These are phyloP conservation scores for Boletus reticulatus DNA, from an alignment of 768 basidiomycete genomes.

Conservation along the genomic window DNA sequence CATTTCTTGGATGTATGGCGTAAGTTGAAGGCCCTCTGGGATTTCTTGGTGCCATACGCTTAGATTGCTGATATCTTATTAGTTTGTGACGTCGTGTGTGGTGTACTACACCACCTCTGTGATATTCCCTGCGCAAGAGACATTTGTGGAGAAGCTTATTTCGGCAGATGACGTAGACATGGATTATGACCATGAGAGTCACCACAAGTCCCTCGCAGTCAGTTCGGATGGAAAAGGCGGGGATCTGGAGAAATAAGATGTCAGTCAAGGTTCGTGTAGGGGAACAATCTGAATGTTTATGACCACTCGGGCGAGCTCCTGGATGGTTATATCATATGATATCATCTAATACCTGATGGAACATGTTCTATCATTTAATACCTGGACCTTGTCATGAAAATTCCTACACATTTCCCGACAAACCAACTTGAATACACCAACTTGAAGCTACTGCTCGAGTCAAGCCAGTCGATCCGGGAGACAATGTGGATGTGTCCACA, in stretches of 20 bases:
- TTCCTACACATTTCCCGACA: too few relatives aligned
- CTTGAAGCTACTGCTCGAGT: too few relatives aligned
- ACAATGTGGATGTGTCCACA: too few relatives aligned
- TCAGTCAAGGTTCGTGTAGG: background rate
- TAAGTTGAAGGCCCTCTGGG: constrained; percentile 34
- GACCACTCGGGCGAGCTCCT: too few relatives aligned
- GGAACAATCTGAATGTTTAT: too few relatives aligned
- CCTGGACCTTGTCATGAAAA: too few relatives aligned
- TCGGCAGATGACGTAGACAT: constrained; percentile 23
- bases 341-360: too few relatives aligned
- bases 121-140: constrained; percentile 29
- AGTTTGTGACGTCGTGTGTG: constrained; percentile 28
- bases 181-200: background rate
- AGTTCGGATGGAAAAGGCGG: background rate
- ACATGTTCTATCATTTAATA: too few relatives aligned
- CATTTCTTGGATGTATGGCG: constrained; percentile 77
- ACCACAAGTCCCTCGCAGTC: background rate
- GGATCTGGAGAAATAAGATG: constrained; percentile 3
- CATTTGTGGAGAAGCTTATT: constrained; percentile 28
- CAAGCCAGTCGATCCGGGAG: too few relatives aligned
- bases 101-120: constrained; percentile 33
- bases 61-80: background rate
- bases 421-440: too few relatives aligned
- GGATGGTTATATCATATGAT: too few relatives aligned
- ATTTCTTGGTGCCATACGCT: background rate